Percentiles rank a stretch among this genome's conserved stretches.
phyloP scores from a whole-genome alignment of 805 yeast genomes.

The Saturnispora serradocipensis region DNA sequence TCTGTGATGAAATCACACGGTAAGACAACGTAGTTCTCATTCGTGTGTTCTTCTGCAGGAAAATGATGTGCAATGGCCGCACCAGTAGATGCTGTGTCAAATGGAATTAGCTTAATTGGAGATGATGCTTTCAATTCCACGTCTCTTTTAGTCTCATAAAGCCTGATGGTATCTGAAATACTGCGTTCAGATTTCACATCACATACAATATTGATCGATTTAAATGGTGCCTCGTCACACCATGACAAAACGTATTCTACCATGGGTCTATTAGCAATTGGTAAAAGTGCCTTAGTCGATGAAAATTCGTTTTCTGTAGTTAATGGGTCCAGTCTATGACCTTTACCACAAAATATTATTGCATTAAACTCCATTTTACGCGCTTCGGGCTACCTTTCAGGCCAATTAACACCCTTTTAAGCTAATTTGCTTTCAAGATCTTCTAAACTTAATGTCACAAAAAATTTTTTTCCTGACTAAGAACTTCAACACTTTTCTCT shows the following conservation, averaged over 20 bases:
- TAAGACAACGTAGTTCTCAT: slow-evolving; percentile 59
- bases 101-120: slow-evolving; percentile 33
- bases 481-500: background rate
- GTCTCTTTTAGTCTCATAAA: slow-evolving; percentile 35
- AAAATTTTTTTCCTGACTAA: background rate
- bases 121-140: slow-evolving; percentile 25
- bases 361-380: slow-evolving; percentile 82
- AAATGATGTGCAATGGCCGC: slow-evolving; percentile 36
- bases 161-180: slow-evolving; percentile 40
- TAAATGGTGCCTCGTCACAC: slow-evolving; percentile 84
- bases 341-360: slow-evolving; percentile 80
- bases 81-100: slow-evolving; percentile 53
- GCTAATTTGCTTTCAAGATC: background rate
- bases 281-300: slow-evolving; percentile 74
- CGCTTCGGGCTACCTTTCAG: background rate
- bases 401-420: background rate
- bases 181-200: slow-evolving; percentile 38
- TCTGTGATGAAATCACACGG: slow-evolving; percentile 95
- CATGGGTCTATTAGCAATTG: slow-evolving; percentile 86
- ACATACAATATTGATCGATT: slow-evolving; percentile 51
- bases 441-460: background rate
- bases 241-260: slow-evolving; percentile 80
- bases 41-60: slow-evolving; percentile 1
- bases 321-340: slow-evolving; percentile 64
- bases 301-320: slow-evolving; percentile 55